Percentiles rank a stretch among this genome's conserved stretches.
Conservation (phyloP, 176 grass and related monocot genomes). For the Guadua angustifolia region DNA sequence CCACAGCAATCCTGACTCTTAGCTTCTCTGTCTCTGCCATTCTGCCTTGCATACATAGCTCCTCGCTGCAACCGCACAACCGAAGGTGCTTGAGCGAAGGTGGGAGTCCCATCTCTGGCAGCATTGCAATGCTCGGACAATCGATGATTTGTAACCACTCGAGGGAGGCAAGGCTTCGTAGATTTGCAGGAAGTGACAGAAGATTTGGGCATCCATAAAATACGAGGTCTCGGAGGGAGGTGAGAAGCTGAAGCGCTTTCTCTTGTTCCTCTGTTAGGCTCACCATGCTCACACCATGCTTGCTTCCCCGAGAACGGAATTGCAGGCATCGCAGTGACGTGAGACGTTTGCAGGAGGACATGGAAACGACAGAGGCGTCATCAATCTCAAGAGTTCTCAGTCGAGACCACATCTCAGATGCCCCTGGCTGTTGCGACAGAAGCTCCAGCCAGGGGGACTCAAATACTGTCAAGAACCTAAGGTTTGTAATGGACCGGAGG, state of each 20-base stretch:
- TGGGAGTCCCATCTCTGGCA: constrained; percentile 32
- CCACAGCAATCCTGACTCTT: background rate
- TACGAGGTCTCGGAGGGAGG: background rate
- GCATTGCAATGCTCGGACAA: background rate
- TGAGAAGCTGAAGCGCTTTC: constrained; percentile 14
- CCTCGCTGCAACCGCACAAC: background rate
- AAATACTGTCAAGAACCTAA: too few relatives aligned
- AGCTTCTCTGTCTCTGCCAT: background rate
- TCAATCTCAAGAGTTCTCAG: background rate
- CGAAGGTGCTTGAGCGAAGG: background rate
- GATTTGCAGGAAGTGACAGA: constrained; percentile 20
- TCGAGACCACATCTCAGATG: background rate
- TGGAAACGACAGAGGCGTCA: background rate
- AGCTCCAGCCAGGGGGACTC: too few relatives aligned
- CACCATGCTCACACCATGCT: background rate
- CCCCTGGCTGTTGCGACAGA: background rate
- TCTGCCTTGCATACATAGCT: constrained; percentile 4
- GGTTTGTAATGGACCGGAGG: background rate
- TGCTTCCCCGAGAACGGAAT: accelerated
- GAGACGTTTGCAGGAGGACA: constrained; percentile 11
- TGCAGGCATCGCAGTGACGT: background rate
- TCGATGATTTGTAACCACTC: accelerated
- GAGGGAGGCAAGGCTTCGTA: constrained; percentile 28
- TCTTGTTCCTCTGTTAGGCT: constrained; percentile 29
- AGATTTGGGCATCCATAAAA: background rate